A percentile compares a stretch with the other conserved stretches of the same genome.
Conservation (phyloP, 306 rosid genomes). For the Trifolium fragiferum region DNA sequence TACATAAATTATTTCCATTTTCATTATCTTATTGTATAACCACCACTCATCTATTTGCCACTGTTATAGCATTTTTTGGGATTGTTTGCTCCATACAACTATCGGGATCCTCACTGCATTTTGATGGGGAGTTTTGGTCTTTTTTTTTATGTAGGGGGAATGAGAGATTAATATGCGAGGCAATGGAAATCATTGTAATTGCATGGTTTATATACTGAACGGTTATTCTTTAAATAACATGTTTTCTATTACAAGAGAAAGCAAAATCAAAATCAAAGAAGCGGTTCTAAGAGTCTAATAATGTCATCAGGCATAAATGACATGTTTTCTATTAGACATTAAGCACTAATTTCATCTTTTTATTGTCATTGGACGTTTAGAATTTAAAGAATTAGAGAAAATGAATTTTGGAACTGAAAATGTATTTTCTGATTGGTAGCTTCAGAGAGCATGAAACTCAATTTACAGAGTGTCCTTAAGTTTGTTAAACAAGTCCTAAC, state of each 20-base stretch:
- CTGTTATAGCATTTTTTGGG: constrained; percentile 9
- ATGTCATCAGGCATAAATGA: constrained; percentile 23
- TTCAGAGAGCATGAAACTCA: neutral
- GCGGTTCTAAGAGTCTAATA: neutral
- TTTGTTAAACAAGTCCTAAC: neutral
- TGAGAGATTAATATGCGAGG: no score
- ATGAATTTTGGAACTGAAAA: constrained; percentile 1
- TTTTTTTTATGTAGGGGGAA: neutral
- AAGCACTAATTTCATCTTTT: neutral
- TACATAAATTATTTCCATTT: neutral
- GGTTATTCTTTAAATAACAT: neutral
- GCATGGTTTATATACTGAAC: neutral
- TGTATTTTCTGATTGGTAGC: neutral
- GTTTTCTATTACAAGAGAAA: constrained; percentile 20
- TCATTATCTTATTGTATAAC: neutral
- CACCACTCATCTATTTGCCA: neutral
- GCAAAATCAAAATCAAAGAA: neutral
- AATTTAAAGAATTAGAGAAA: neutral
- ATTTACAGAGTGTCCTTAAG: neutral
- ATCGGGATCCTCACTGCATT: neutral
- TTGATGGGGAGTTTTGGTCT: neutral
- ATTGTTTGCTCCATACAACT: neutral
- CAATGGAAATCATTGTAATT: no score
- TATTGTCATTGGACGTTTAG: neutral
- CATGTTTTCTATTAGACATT: constrained; percentile 14